Evolutionary conservation across 2,329 filamentous ascomycete species (phyloP), one percentile per base, ranked within the genome.

Genomic region (Didymella pinodella): DNA sequence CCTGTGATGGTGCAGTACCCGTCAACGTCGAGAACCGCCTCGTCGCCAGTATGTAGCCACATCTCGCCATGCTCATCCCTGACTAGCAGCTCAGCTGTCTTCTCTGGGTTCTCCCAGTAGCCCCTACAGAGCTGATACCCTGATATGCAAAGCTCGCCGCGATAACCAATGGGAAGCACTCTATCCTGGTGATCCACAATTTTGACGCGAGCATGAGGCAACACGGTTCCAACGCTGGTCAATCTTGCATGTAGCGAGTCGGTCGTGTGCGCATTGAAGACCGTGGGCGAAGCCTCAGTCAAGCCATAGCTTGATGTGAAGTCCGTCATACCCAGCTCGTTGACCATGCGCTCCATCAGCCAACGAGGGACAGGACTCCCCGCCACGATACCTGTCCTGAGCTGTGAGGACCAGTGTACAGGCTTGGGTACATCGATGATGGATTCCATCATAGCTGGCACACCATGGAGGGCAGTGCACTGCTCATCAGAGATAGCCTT

Each of bases 371-470:
- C 90, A 0, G 90, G 90, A 0, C 90, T 89, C 0, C 91, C 91
- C 0, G 91, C 91, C 44, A 93, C 89, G 68, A 92, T 93, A 7
- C 91, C 91, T 0, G 90, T 93, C 32, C 91, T 83, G 18, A 93
- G 81, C 20, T 69, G 44, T 5, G 67, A 71, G 1, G 59, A 66
- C 66, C 84, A 85, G 16, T 77, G 72, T 3, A 67, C 64, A 0
- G 82, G 82, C 54, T 82, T 79, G n/a, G 80, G 79, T 1, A 83
- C 69, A 38, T 76, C 76, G 56, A 86, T 79, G 10, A 85, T 81
- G 0, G 88, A 87, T 71, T 92, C 90, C 75, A 93, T 92, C 91
- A 94, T 94, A 56, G 91, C 90, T 0, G 91, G 91, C 0, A 94
- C 91, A 32, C 91, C 91, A 71, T 93, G 90, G 0, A 94, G 81